These are phyloP conservation scores for Corylus americana DNA, from an alignment of 306 rosid species.

Conservation along the genomic window DNA sequence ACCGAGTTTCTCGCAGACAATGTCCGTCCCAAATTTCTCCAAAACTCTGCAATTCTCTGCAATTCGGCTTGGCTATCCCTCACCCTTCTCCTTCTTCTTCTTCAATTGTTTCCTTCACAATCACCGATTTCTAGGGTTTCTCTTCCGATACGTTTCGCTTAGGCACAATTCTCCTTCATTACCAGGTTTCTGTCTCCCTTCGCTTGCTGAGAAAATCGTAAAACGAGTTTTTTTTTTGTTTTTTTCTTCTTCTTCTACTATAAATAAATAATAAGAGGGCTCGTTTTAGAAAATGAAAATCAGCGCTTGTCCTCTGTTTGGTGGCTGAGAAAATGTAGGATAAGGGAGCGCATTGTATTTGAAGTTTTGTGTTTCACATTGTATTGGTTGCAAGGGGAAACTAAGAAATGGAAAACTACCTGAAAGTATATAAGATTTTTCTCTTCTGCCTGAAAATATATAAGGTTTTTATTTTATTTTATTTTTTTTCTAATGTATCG, in stretches of 20 bases:
- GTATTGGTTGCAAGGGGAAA: not conserved
- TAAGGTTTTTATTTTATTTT: not conserved
- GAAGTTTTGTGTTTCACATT: not conserved
- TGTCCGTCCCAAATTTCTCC: conserved; percentile 32
- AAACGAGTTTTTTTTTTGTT: not conserved
- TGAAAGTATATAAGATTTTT: not conserved
- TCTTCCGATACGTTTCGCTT: not conserved
- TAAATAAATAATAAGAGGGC: not conserved
- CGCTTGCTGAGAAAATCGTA: not conserved
- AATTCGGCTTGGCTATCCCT: conserved; percentile 20
- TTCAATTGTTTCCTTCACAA: not conserved
- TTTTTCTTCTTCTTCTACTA: not conserved
- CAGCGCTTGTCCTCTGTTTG: not conserved
- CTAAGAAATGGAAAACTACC: not conserved
- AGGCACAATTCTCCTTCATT: not conserved
- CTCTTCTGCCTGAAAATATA: not conserved
- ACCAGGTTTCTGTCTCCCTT: conserved; percentile 26
- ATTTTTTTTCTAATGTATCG: too few species aligned
- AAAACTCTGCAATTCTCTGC: conserved; percentile 5
- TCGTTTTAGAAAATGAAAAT: not conserved
- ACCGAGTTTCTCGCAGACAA: conserved; percentile 20
- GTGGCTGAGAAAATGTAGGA: not conserved
- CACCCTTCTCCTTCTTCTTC: conserved; percentile 8
- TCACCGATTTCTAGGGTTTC: conserved; percentile 22
- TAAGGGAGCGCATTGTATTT: not conserved